phyloP scores from a whole-genome alignment of 2,329 filamentous ascomycete genomes.

The Aspergillus arachidicola region DNA sequence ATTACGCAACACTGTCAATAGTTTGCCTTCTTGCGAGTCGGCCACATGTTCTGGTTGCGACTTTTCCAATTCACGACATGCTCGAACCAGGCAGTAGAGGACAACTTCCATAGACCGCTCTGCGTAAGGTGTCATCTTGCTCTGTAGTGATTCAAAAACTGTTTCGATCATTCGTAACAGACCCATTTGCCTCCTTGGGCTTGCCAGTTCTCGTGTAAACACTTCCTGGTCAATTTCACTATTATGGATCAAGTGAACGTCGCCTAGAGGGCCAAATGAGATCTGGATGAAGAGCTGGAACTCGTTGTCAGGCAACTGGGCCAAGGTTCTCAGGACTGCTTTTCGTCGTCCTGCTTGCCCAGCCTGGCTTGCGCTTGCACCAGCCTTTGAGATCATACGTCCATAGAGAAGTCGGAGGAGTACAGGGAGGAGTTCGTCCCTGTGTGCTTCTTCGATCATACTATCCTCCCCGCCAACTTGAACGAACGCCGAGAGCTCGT shows the following conservation, averaged over 20 bases:
- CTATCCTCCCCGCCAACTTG: conserved; percentile 67
- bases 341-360: conserved; percentile 79
- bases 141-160: conserved; percentile 81
- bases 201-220: conserved; percentile 63
- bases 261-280: conserved; percentile 70
- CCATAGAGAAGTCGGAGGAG: conserved; percentile 87
- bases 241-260: conserved; percentile 60
- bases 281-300: conserved; percentile 82
- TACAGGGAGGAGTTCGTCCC: conserved; percentile 76
- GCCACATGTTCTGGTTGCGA: conserved; percentile 30
- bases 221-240: conserved; percentile 53
- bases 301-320: conserved; percentile 73
- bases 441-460: conserved; percentile 73
- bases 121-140: conserved; percentile 69
- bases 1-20: conserved; percentile 45
- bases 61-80: conserved; percentile 58
- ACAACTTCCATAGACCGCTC: conserved; percentile 72
- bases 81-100: conserved; percentile 76
- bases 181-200: conserved; percentile 80
- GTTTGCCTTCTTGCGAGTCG: conserved; percentile 33
- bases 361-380: conserved; percentile 73
- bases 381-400: conserved; percentile 80
- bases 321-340: conserved; percentile 73
- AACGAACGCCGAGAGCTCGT: conserved; percentile 88
- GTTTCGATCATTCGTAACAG: conserved; percentile 89